A percentile compares a stretch with the other conserved stretches of the same genome.
phyloP scores from a whole-genome alignment of 1,139 yeast genomes.

The Kurtzmaniella quercitrusa region DNA sequence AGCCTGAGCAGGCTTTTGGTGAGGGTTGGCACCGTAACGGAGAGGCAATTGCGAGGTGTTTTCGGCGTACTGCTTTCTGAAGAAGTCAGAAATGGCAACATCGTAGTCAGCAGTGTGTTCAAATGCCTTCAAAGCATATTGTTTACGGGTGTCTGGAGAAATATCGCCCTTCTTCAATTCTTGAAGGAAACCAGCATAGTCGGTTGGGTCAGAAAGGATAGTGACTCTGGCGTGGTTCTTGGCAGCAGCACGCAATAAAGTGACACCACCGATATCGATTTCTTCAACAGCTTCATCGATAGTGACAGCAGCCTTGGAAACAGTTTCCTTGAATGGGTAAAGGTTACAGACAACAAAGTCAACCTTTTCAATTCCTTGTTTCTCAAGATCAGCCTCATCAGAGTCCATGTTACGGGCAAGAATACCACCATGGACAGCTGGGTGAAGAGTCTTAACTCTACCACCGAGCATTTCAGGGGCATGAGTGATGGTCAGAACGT shows the following conservation, averaged over 20 bases:
- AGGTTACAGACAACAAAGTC: conserved; percentile 96
- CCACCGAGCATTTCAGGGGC: conserved; percentile 99
- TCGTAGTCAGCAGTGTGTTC: conserved; percentile 99
- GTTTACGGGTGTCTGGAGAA: conserved; percentile 70
- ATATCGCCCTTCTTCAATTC: conserved; percentile 75
- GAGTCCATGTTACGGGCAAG: conserved; percentile 88
- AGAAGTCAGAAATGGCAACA: conserved; percentile 90
- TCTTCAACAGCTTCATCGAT: conserved; percentile 97
- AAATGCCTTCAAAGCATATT: conserved; percentile 90
- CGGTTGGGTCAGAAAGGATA: conserved; percentile 88
- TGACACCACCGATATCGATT: conserved; percentile 97
- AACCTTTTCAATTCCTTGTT: conserved; percentile 89
- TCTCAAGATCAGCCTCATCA: conserved; percentile 82
- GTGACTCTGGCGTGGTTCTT: conserved; percentile 96
- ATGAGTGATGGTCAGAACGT: conserved; percentile 89
- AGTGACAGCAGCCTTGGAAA: conserved; percentile 92
- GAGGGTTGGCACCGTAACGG: conserved; percentile 98
- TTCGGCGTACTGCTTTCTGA: conserved; percentile 95
- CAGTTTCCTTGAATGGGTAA: conserved; percentile 97
- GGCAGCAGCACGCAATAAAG: conserved; percentile 96
- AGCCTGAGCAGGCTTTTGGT: conserved; percentile 98
- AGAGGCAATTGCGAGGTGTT: conserved; percentile 84
- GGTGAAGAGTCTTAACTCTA: conserved; percentile 95
- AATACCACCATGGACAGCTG: conserved; percentile 98
- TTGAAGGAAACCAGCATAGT: conserved; percentile 80